Base-by-base conservation (phyloP, 2,329 filamentous ascomycete species). In the Colletotrichum higginsianum region DNA sequence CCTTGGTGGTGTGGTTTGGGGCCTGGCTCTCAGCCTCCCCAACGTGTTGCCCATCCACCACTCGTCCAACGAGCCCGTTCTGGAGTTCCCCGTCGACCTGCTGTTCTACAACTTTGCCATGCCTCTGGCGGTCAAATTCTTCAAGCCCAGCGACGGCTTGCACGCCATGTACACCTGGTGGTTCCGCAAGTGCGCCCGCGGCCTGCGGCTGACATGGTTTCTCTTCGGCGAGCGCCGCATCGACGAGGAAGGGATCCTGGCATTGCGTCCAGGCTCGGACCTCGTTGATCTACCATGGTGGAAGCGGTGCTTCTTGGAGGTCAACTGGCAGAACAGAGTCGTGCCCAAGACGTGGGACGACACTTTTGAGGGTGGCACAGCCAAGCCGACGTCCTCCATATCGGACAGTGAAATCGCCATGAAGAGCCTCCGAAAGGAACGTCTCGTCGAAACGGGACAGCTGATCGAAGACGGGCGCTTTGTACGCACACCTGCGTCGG, bases 41-140 rank as follows among this genome's bases (percentile, higher is more conserved):
- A 89, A 87, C 63, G 90, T 99, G 55, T 87, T 99, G 21, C 96
- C 96, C 0, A 94, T 99, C 56, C 94, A 96, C 80, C 98, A 97
- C 90, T 94, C 95, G 2, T 96, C 94, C 0, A 96, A 95, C 74
- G 94, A 97, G 76, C 95, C 96, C 0, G 93, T 97, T 0, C 86
- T 98, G 58, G 96, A 98, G 79, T 98, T 99, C 75, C 96, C 96
- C 0, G 90, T 98, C 72, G 96, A 99, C 78, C 86, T 99, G 2
- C 85, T 99, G 18, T 96, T 98, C 80, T 99, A 98, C 87, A 98
- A 98, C 82, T 97, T 98, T 80, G 85, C 98, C 57, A 96, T 98
- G 86, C 96, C 96, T 0, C 84, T 98, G 60, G 91, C 95, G 15
- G 90, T 98, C 75, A 92, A 90, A 76, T 91, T 94, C 76, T 92